A percentile compares a stretch with the other conserved stretches of the same genome.
Evolutionary conservation across 768 basidiomycete species (phyloP).

Genomic region (Psilocybe subaeruginosa): DNA sequence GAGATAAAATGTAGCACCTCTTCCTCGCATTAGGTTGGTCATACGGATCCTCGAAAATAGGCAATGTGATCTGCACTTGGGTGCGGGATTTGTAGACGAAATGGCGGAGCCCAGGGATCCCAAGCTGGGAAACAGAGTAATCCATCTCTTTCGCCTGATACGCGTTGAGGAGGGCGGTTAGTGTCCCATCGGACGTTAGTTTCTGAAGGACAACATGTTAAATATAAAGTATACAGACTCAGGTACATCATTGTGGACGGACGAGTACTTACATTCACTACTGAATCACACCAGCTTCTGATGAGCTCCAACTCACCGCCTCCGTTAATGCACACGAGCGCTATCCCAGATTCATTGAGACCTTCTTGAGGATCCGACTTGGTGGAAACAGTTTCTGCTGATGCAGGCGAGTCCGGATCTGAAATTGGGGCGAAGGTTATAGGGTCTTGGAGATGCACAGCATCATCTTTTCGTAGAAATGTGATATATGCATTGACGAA

Average conservation of each 20-base stretch:
- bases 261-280: conserved; percentile 52
- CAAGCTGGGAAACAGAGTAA: conserved; percentile 73
- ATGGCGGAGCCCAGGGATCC: conserved; percentile 90
- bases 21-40: conserved; percentile 58
- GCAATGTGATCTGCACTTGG: conserved; percentile 88
- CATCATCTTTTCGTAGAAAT: conserved; percentile 57
- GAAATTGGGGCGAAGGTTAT: conserved; percentile 3
- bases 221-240: not conserved
- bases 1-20: conserved; percentile 42
- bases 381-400: conserved; percentile 9
- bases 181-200: conserved; percentile 61
- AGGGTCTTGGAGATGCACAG: conserved; percentile 17
- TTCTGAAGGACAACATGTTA: conserved; percentile 45
- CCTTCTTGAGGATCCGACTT: conserved; percentile 22
- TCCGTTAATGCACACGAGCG: conserved; percentile 80
- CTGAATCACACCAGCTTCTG: conserved; percentile 71
- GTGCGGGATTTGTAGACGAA: conserved; percentile 93
- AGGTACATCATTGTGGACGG: not conserved
- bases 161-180: conserved; percentile 51
- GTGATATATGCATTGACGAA: conserved; percentile 93
- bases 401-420: conserved; percentile 13
- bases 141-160: conserved; percentile 54
- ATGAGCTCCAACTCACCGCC: conserved; percentile 88
- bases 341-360: conserved; percentile 46
- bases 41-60: conserved; percentile 88